Percentiles rank a stretch among this genome's conserved stretches.
These are phyloP conservation scores for Thalia dealbata DNA, from an alignment of 176 grass and related monocot genomes.

Conservation along the genomic window DNA sequence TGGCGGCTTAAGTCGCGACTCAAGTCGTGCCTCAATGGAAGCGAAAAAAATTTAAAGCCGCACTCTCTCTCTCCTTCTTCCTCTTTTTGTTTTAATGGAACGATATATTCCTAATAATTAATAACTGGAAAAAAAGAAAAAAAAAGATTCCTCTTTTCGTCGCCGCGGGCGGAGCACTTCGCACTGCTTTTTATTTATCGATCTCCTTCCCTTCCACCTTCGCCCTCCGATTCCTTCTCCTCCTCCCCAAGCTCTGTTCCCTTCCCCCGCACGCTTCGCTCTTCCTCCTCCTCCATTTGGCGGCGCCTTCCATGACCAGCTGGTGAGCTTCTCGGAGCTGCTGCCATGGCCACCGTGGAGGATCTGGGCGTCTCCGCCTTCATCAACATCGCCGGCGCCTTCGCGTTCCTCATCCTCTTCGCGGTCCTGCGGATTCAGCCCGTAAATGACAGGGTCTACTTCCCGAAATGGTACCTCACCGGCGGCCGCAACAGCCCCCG, in stretches of 20 bases:
- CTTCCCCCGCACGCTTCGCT: not conserved
- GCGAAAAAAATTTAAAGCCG: not conserved
- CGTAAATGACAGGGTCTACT: slow-evolving; percentile 89
- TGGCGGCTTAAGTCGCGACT: no score
- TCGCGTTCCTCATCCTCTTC: slow-evolving; percentile 88
- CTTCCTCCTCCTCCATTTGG: not conserved
- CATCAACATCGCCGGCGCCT: slow-evolving; percentile 73
- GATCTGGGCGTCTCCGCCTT: slow-evolving; percentile 92
- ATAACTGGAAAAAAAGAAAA: no score
- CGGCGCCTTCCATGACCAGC: not conserved
- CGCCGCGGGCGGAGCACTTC: no score
- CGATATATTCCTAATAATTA: no score
- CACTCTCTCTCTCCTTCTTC: not conserved
- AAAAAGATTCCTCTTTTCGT: not conserved
- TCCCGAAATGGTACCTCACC: slow-evolving; percentile 79
- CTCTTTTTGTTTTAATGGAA: not conserved
- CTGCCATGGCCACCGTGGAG: slow-evolving; percentile 61
- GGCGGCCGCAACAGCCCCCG: slow-evolving; percentile 22
- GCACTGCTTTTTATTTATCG: not conserved
- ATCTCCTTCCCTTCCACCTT: not conserved
- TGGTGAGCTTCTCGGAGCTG: not conserved
- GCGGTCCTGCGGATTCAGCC: slow-evolving; percentile 84
- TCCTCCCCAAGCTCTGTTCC: not conserved
- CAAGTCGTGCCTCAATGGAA: no score
- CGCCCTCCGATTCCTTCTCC: not conserved